Percentiles rank a stretch among this genome's conserved stretches.
Conservation (phyloP, 768 basidiomycete genomes). For the Amanita rimosa region DNA sequence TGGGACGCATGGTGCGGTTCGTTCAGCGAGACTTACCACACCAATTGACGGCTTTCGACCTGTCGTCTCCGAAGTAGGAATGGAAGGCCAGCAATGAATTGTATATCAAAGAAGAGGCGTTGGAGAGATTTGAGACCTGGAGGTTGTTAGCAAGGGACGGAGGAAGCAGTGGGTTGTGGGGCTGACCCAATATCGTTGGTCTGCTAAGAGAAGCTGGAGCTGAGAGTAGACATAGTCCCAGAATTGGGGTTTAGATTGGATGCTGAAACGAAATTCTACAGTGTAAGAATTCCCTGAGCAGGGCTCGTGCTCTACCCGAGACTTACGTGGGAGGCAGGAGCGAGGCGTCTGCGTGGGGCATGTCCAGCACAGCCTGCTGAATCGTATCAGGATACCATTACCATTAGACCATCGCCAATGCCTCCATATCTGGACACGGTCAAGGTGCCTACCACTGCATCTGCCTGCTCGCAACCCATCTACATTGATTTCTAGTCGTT, state of each 20-base stretch:
- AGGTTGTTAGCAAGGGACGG: slow-evolving; percentile 2
- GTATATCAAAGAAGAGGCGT: slow-evolving; percentile 74
- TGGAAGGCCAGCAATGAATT: slow-evolving; percentile 62
- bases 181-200: slow-evolving; percentile 69
- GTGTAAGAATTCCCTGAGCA: too few species aligned
- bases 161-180: neutral
- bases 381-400: slow-evolving; percentile 3
- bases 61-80: slow-evolving; percentile 46
- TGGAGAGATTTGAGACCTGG: slow-evolving; percentile 81
- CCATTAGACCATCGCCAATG: slow-evolving; percentile 31
- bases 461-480: neutral
- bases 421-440: slow-evolving; percentile 67
- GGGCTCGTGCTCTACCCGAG: too few species aligned
- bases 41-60: slow-evolving; percentile 79
- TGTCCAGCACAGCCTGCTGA: slow-evolving; percentile 18
- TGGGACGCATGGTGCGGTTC: neutral
- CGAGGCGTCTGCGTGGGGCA: slow-evolving; percentile 81
- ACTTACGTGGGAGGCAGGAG: slow-evolving; percentile 45
- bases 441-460: slow-evolving; percentile 29
- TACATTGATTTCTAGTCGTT: slow-evolving; percentile 58
- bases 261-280: slow-evolving; percentile 25
- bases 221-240: slow-evolving; percentile 69
- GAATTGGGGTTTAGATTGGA: slow-evolving; percentile 66
- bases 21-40: slow-evolving; percentile 56
- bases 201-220: slow-evolving; percentile 49